Base-by-base conservation (phyloP, 1,284 basidiomycete genomes). In the Leccinum angustisporum region DNA sequence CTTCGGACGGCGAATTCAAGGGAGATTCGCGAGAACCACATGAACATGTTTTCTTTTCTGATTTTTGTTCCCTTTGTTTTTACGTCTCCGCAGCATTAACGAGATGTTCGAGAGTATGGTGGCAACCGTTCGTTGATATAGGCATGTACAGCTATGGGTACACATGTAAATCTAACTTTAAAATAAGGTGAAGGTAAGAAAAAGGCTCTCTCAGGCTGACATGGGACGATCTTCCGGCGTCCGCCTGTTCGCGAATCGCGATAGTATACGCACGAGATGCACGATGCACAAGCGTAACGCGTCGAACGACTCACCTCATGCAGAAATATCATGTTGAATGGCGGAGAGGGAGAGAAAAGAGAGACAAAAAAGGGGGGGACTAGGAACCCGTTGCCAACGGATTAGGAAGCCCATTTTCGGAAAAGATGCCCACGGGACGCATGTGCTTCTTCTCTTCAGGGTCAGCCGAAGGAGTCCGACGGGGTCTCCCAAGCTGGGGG, bases 171-270 rank as follows among this genome's bases (percentile, higher is more conserved):
- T 51, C 50, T 25, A 51, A 51, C 21, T 46, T 46, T 13, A 46
- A 46, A 46, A 46, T 46, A 21, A 46, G 21, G 13, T 14, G 48
- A 50, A 10, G 50, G 21, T 27, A 11, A 43, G 10, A 50, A 51
- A 51, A 27, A 16, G 2, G 25, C 25, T 25, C 21, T 16, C 2
- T 25, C 21, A 25, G 3, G 2, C 16, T 31, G 57, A 62, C 62
- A 56, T 59, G 56, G 50, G 68, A 55, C 46, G 61, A 57, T 56
- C 58, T 30, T 65, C 61, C 52, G 16, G 50, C 27, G 50, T 51
- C 25, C 4, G 11, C 16, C 25, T 2, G 16, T 51, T 30, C 25
- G 9, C 18, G 43, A 46, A 46, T 46, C 18, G 18, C 43, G 11
- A 46, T 18, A 46, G 18, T 21, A 21, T 18, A 46, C 18, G 6